Evolutionary conservation across 2,329 filamentous ascomycete species (phyloP).

Genomic region (Penicillium sumatraense): DNA sequence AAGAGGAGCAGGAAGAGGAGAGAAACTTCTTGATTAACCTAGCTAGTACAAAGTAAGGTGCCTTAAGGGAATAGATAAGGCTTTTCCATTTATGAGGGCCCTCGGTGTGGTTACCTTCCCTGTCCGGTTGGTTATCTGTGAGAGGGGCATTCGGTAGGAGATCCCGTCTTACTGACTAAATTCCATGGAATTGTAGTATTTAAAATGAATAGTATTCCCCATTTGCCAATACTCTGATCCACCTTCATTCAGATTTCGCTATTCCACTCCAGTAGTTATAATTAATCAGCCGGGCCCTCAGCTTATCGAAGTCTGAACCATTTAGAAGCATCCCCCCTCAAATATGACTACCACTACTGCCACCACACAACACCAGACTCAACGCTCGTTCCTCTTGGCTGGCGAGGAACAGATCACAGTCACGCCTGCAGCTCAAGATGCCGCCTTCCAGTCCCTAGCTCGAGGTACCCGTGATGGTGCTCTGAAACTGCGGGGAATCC

Average conservation of each 20-base stretch:
- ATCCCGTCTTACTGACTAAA: neutral
- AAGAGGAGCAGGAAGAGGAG: too few relatives aligned
- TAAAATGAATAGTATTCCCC: neutral
- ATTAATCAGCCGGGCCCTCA: too few relatives aligned
- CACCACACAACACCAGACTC: constrained; percentile 18
- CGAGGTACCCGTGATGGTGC: constrained; percentile 41
- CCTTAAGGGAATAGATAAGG: too few relatives aligned
- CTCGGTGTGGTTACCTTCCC: neutral
- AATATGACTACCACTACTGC: constrained; percentile 24
- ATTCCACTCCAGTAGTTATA: too few relatives aligned
- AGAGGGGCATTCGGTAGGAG: neutral
- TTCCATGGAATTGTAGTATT: too few relatives aligned
- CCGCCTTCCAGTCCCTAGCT: constrained; percentile 39
- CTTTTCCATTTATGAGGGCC: neutral
- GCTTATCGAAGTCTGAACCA: too few relatives aligned
- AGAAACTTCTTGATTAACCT: too few relatives aligned
- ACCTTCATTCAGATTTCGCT: neutral
- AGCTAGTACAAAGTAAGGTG: too few relatives aligned
- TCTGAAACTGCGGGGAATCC: constrained; percentile 43
- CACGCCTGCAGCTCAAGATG: constrained; percentile 30
- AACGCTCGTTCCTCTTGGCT: constrained; percentile 22
- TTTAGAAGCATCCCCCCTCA: too few relatives aligned
- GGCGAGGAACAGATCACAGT: constrained; percentile 26
- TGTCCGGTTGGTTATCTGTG: neutral
- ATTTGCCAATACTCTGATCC: neutral